Base-by-base conservation (phyloP, 139 green algal species). In the Prasinococcaceae sp. region DNA sequence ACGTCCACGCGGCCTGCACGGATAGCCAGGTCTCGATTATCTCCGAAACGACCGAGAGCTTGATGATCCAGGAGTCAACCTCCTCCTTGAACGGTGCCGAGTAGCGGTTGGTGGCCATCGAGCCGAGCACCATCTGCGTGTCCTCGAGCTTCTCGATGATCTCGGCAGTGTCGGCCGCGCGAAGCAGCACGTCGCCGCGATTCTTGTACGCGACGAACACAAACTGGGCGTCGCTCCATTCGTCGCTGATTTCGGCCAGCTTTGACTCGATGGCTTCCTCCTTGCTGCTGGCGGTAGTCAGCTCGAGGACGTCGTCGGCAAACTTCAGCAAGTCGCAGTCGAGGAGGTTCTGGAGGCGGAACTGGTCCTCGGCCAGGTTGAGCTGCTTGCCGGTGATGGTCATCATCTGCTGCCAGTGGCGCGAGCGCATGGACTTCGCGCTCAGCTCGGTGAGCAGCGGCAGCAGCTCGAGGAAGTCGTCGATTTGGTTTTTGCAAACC, bases 91-190 rank as follows among this genome's bases (percentile, higher is more conserved):
- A 94, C 23, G 84, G 84, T 24, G 72, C 62, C 4, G 63, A 74
- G 76, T 89, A 93, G 33, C 86, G 66, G 78, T 93, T 96, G 58
- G 82, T 86, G 6, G 80, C 74, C 86, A 96, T 90, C 68, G 65
- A 79, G 39, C 75, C 78, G 10, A 96, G 74, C n/a, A 71, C 72
- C 84, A 96, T 93, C 68, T 94, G 82, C 32, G 70, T 76, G 59
- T 96, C 87, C 73, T 96, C 87, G 49, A 94, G 77, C 61, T 85
- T 85, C 71, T 94, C 86, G 47, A 95, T 75, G 26, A 96, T 73
- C 68, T 94, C 86, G 4, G 76, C 76, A 4, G 84, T 94, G 51
- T 93, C 86, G 9, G 70, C 53, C 17, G 69, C 72, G 70, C 92
- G 90, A 17, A 95, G 76, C 29, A 94, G 79, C 17, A 94, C 84